Percentiles rank a stretch among this genome's conserved stretches.
These are phyloP conservation scores for Mikania micrantha DNA, from an alignment of 129 eudicot genomes.

Conservation along the genomic window DNA sequence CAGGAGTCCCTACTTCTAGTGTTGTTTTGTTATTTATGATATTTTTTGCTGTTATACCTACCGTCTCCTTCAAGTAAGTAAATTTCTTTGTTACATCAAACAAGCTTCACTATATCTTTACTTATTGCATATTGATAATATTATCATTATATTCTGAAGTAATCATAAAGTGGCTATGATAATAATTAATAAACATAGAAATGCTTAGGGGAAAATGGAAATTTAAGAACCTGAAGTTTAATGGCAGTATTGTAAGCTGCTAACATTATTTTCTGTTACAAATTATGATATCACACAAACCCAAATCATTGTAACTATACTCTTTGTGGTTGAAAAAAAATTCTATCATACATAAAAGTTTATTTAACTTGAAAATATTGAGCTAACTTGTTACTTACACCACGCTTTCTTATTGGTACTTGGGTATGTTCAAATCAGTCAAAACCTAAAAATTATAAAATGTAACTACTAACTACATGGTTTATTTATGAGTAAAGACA, in stretches of 20 bases:
- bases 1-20: constrained; percentile 56
- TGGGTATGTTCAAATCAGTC: not conserved
- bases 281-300: not conserved
- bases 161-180: not conserved
- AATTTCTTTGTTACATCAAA: not conserved
- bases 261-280: not conserved
- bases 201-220: not conserved
- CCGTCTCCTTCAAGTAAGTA: constrained; percentile 73
- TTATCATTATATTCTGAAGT: not conserved
- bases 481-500: too few relatives aligned
- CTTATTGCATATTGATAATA: not conserved
- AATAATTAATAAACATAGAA: not conserved
- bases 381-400: not conserved
- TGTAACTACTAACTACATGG: too few relatives aligned
- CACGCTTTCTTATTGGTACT: not conserved
- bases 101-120: not conserved
- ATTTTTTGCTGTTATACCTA: constrained; percentile 78
- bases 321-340: not conserved
- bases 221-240: not conserved
- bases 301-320: not conserved
- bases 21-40: constrained; percentile 60
- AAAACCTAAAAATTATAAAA: not conserved
- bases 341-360: not conserved
- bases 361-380: not conserved
- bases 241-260: not conserved